Evolutionary conservation across 2,329 filamentous ascomycete genomes (phyloP), one percentile per base, ranked within the genome.

Genomic region (Fusarium sp.): DNA sequence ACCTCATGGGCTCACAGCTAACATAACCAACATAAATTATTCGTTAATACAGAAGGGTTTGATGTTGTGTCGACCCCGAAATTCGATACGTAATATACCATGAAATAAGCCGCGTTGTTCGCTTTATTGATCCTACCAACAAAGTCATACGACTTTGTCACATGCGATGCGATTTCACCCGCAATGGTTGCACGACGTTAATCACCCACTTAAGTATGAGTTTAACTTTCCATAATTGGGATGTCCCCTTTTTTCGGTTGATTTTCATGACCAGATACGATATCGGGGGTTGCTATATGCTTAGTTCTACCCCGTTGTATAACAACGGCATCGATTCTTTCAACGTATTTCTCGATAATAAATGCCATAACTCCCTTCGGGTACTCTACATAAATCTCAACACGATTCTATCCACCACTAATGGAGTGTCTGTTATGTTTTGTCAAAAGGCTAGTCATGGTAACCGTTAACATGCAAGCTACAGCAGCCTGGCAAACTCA

Each of bases 111-210:
- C 41, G 60, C n/a, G 36, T 38, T 30, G 17, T 66, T 54, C 41
- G 28, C 24, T 28, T 26, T n/a, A 20, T 54, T 61, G 8, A 39
- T 26, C 8, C n/a, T 56, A 32, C 41, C 17, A 39, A 48, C 36
- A 28, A 38, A 60, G 24, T 67, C 62, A 45, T 67, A 67, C 52
- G 64, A 67, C 47, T 60, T 39, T 44, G 22, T 42, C 58, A 22
- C n/a, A 28, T n/a, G 15, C 10, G 26, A 48, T 32, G 64, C 48
- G 42, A 55, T 34, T 44, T 62, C n/a, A 36, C 62, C 62, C 64
- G 62, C n/a, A 26, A 36, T 24, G 17, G 17, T 18, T 60, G 8
- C 48, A 36, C 9, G 7, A 18, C 32, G 8, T 24, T 24, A 6
- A 36, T 11, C 24, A 42, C 17, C 13, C 4, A 17, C 20, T 38